Evolutionary conservation across 768 basidiomycete genomes (phyloP).

Genomic region (Amanita brunnescens): DNA sequence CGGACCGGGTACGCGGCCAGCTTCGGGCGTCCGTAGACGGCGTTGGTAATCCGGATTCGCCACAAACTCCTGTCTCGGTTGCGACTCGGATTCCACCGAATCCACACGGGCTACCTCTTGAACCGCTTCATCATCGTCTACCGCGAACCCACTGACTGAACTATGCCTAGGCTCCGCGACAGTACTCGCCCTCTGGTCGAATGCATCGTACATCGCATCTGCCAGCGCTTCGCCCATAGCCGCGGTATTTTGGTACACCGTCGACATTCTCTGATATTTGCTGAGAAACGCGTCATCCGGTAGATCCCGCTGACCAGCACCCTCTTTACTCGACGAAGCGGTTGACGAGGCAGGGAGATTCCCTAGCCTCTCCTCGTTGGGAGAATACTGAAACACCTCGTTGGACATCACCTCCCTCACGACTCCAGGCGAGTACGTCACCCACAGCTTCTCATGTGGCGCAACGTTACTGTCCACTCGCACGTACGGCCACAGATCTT

Average conservation of each 20-base stretch:
- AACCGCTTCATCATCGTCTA: constrained; percentile 38
- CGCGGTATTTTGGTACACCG: constrained; percentile 37
- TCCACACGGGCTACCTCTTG: too few species aligned
- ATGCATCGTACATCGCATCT: constrained; percentile 24
- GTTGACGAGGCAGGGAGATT: neutral
- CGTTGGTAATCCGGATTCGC: neutral
- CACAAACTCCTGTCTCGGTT: neutral
- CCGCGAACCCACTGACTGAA: too few species aligned
- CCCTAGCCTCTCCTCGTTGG: constrained; percentile 9
- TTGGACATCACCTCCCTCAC: constrained; percentile 35
- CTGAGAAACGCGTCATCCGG: neutral
- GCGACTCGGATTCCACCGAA: neutral
- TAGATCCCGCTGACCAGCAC: neutral
- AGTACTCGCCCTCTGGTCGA: neutral
- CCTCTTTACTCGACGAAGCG: constrained; percentile 13
- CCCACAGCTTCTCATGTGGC: constrained; percentile 42
- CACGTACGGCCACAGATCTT: constrained; percentile 1
- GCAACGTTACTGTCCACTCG: constrained; percentile 29
- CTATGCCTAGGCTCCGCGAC: constrained; percentile 11
- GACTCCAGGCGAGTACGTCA: constrained; percentile 34
- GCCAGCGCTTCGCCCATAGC: constrained; percentile 59
- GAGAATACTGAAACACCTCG: constrained; percentile 39
- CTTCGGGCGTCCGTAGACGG: neutral
- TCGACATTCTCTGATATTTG: constrained; percentile 17
- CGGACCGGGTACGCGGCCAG: too few species aligned